Conservation (phyloP, 331 rosid genomes). For the Rosa hybrid region DNA sequence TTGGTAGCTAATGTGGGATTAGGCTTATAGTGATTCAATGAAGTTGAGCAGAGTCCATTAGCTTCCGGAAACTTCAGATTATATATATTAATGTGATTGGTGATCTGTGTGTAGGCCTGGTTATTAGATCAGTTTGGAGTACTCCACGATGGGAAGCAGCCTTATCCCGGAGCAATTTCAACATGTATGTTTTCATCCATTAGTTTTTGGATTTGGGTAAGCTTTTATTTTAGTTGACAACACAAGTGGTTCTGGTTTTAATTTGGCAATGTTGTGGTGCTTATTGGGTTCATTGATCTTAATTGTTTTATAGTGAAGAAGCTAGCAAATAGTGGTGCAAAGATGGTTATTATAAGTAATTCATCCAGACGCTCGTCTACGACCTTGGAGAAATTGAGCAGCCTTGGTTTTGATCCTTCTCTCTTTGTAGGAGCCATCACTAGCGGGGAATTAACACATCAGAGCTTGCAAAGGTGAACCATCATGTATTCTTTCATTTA, state of each 20-base stretch:
- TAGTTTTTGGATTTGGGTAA: slow-evolving; percentile 17
- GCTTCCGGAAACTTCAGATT: not conserved
- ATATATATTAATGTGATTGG: not conserved
- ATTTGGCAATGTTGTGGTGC: not conserved
- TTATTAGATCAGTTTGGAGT: slow-evolving; percentile 95
- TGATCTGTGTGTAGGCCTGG: slow-evolving; percentile 66
- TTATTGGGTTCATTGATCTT: not conserved
- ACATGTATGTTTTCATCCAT: slow-evolving; percentile 52
- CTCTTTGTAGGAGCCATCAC: slow-evolving; percentile 84
- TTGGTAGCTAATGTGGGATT: not conserved
- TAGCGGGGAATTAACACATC: slow-evolving; percentile 92
- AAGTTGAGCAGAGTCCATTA: not conserved
- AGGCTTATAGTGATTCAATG: not conserved
- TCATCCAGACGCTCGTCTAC: slow-evolving; percentile 86
- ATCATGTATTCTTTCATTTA: not conserved
- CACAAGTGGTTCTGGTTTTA: not conserved
- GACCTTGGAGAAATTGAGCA: slow-evolving; percentile 71
- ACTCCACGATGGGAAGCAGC: slow-evolving; percentile 90
- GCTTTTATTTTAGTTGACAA: not conserved
- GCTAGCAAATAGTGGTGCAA: slow-evolving; percentile 71
- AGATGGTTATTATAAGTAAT: slow-evolving; percentile 92
- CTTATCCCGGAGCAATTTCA: slow-evolving; percentile 81
- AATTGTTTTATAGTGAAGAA: slow-evolving; percentile 55
- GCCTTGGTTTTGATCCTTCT: slow-evolving; percentile 88
- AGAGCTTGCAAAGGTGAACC: slow-evolving; percentile 62